Conservation (phyloP, 768 basidiomycete genomes). For the Paxillus rubicundulus region DNA sequence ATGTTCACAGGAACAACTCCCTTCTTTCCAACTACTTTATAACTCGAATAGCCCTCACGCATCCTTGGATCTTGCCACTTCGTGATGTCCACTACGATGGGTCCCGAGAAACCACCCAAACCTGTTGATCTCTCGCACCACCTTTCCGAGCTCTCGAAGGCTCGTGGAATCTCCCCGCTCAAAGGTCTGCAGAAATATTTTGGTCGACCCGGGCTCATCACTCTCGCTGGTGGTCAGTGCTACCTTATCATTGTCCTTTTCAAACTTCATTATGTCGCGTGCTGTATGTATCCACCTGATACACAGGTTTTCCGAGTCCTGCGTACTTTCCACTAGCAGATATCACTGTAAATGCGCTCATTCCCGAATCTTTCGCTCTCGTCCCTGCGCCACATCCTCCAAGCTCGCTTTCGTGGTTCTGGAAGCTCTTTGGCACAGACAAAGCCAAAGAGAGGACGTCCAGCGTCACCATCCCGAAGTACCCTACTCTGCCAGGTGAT, state of each 20-base stretch:
- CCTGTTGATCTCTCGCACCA: conserved; percentile 73
- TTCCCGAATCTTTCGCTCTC: conserved; percentile 49
- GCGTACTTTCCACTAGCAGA: conserved; percentile 69
- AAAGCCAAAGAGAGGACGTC: conserved; percentile 42
- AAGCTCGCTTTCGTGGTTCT: conserved; percentile 53
- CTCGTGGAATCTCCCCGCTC: conserved; percentile 53
- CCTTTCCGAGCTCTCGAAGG: conserved; percentile 52
- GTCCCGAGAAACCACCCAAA: conserved; percentile 37
- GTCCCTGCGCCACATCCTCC: conserved; percentile 19
- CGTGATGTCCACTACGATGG: conserved; percentile 15
- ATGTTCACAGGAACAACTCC: no score
- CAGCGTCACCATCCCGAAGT: conserved; percentile 61
- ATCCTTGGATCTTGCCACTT: background rate
- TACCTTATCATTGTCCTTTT: background rate
- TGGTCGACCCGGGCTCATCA: conserved; percentile 48
- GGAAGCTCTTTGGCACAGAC: conserved; percentile 46
- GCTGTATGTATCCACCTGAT: background rate
- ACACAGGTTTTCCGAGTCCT: conserved; percentile 60
- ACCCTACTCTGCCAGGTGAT: conserved; percentile 40
- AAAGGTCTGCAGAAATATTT: conserved; percentile 67
- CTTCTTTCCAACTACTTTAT: no score
- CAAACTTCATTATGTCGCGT: background rate
- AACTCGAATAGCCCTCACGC: background rate
- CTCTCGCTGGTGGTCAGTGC: conserved; percentile 64
- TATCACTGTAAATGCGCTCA: conserved; percentile 53